Percentiles rank a stretch among this genome's conserved stretches.
Conservation (phyloP, 371 early-diverging fungal genomes). For the Mucor velutinosus region DNA sequence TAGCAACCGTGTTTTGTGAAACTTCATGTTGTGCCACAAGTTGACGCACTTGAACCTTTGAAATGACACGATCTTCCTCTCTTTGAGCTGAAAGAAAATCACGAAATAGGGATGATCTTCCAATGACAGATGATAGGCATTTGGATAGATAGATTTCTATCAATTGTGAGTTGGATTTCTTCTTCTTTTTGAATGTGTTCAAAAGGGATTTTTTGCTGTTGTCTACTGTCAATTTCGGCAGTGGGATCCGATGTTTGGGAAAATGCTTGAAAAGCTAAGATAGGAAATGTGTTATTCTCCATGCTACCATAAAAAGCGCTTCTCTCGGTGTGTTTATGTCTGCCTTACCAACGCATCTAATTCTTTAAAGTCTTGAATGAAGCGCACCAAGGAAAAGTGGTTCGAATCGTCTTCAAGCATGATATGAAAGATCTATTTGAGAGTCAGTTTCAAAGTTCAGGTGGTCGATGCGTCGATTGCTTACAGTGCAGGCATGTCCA, state of each 20-base stretch:
- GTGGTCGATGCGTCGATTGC: background rate
- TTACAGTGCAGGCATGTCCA: conserved; percentile 20
- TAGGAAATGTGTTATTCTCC: conserved; percentile 17
- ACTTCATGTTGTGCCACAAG: conserved; percentile 17
- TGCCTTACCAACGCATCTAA: conserved; percentile 58
- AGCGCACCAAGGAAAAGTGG: conserved; percentile 54
- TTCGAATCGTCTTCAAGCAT: conserved; percentile 50
- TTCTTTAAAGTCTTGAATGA: conserved; percentile 59
- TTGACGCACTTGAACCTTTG: conserved; percentile 18
- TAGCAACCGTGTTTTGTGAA: background rate
- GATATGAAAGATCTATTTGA: conserved; percentile 54
- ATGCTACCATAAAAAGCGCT: background rate
- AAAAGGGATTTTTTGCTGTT: background rate
- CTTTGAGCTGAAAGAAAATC: conserved; percentile 52
- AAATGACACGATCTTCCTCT: conserved; percentile 42
- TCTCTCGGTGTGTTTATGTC: background rate
- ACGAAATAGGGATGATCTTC: conserved; percentile 40
- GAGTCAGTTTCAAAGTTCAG: background rate
- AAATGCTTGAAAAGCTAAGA: conserved; percentile 23
- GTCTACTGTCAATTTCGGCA: conserved; percentile 16
- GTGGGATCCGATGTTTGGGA: conserved; percentile 23
- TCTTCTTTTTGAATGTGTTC: conserved; percentile 9
- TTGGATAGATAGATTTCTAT: conserved; percentile 40
- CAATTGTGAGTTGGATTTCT: conserved; percentile 37
- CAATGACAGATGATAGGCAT: conserved; percentile 26